phyloP scores from a whole-genome alignment of 768 basidiomycete genomes.

The Tricholoma hemisulphureum region DNA sequence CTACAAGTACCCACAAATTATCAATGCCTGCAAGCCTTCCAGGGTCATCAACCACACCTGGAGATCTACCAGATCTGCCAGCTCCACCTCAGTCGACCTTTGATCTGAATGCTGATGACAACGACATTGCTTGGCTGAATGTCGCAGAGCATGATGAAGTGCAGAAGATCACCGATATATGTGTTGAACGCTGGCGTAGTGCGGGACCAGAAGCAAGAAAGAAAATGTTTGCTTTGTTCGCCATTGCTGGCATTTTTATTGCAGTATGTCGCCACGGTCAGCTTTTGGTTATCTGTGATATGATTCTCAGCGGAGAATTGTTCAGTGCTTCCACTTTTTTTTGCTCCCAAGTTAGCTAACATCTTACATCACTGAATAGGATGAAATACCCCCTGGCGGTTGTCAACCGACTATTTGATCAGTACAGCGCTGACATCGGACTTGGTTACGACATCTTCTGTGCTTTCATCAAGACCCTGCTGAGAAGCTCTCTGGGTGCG shows the following conservation, averaged over 20 bases:
- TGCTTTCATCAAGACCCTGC: conserved; percentile 21
- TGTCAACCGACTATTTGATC: not conserved
- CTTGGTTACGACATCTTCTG: conserved; percentile 29
- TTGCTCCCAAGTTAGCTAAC: too few species aligned
- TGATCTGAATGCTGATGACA: not conserved
- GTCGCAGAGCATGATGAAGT: not conserved
- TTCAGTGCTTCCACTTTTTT: not conserved
- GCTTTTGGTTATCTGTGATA: not conserved
- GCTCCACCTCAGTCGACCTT: not conserved
- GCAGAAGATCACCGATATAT: not conserved
- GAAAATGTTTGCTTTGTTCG: not conserved
- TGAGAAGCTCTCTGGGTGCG: conserved; percentile 18
- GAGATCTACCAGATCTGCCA: not conserved
- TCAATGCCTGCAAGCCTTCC: too few species aligned
- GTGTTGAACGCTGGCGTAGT: not conserved
- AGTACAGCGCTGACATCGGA: not conserved
- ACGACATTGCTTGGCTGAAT: not conserved
- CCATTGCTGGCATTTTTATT: not conserved
- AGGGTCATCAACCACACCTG: too few species aligned
- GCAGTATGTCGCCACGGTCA: not conserved
- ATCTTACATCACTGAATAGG: not conserved
- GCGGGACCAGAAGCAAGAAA: not conserved
- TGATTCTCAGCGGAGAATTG: not conserved
- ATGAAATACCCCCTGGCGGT: too few species aligned
- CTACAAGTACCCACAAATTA: too few species aligned